Percentiles rank a stretch among this genome's conserved stretches.
These are phyloP conservation scores for Heliocybe sulcata DNA, from an alignment of 1,284 basidiomycete species.

Conservation along the genomic window DNA sequence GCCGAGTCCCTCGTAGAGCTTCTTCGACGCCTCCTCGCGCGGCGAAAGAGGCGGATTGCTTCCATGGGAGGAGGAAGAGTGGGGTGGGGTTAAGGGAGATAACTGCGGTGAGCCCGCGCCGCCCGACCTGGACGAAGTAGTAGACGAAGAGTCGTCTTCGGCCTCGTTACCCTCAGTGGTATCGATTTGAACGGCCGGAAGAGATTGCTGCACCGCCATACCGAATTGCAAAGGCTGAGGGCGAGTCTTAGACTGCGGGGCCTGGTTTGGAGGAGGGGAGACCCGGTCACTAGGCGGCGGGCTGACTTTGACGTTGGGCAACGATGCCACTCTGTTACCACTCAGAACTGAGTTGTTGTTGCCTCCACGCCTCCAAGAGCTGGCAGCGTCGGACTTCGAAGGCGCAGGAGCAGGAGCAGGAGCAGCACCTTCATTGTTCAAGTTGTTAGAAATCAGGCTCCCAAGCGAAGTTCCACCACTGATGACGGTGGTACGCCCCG, in stretches of 20 bases:
- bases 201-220: constrained; percentile 39
- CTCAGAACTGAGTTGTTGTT: constrained; percentile 63
- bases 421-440: constrained; percentile 12
- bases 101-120: constrained; percentile 31
- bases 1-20: constrained; percentile 77
- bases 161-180: constrained; percentile 41
- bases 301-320: constrained; percentile 56
- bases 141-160: constrained; percentile 45
- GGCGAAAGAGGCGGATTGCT: constrained; percentile 56
- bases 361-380: constrained; percentile 70
- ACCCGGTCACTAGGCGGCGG: constrained; percentile 57
- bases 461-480: constrained; percentile 67
- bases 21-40: constrained; percentile 75
- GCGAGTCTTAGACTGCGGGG: constrained; percentile 38
- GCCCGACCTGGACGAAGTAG: constrained; percentile 35
- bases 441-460: constrained; percentile 32
- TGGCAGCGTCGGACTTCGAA: constrained; percentile 70
- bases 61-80: constrained; percentile 54
- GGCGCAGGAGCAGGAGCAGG: constrained; percentile 25
- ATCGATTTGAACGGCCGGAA: constrained; percentile 57
- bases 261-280: constrained; percentile 37
- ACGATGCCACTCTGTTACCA: constrained; percentile 51
- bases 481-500: constrained; percentile 58
- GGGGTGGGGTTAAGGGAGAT: constrained; percentile 53
- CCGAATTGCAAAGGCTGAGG: constrained; percentile 67